Conservation (phyloP, 1,139 yeast genomes). For the Hyphopichia burtonii region DNA sequence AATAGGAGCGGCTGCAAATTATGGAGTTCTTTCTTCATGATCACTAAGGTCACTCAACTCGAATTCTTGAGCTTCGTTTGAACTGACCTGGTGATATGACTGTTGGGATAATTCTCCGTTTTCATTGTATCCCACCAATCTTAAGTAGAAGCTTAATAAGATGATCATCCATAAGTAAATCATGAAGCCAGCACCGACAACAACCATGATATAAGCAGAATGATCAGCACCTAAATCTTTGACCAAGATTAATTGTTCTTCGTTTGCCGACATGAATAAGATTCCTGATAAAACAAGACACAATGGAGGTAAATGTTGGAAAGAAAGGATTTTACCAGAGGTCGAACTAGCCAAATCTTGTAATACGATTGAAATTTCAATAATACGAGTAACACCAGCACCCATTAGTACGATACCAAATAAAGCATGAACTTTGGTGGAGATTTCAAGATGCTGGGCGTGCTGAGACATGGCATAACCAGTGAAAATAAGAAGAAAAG, state of each 20-base stretch:
- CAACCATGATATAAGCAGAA: constrained; percentile 75
- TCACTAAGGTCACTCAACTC: constrained; percentile 35
- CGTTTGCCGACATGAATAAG: constrained; percentile 87
- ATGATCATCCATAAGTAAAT: constrained; percentile 65
- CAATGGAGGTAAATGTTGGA: constrained; percentile 84
- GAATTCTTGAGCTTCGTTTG: constrained; percentile 24
- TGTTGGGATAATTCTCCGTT: constrained; percentile 28
- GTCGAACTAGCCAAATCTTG: constrained; percentile 50
- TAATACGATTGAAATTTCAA: constrained; percentile 74
- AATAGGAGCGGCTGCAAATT: not conserved
- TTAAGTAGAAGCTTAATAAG: constrained; percentile 56
- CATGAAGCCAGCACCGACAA: constrained; percentile 71
- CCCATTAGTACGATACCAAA: constrained; percentile 79
- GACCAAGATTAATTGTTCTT: constrained; percentile 76
- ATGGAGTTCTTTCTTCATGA: constrained; percentile 11
- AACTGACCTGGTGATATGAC: constrained; percentile 2
- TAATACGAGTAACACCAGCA: constrained; percentile 72
- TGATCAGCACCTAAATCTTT: constrained; percentile 78
- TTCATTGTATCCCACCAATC: constrained; percentile 47
- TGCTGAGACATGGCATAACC: constrained; percentile 96
- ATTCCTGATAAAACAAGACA: constrained; percentile 76
- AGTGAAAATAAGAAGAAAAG: constrained; percentile 75
- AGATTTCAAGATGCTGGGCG: constrained; percentile 66
- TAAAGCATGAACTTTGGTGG: constrained; percentile 83
- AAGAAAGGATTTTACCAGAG: constrained; percentile 54